Percentiles rank a stretch among this genome's conserved stretches.
Evolutionary conservation across 139 green algal genomes (phyloP).

Genomic region (Asterochloris erici): DNA sequence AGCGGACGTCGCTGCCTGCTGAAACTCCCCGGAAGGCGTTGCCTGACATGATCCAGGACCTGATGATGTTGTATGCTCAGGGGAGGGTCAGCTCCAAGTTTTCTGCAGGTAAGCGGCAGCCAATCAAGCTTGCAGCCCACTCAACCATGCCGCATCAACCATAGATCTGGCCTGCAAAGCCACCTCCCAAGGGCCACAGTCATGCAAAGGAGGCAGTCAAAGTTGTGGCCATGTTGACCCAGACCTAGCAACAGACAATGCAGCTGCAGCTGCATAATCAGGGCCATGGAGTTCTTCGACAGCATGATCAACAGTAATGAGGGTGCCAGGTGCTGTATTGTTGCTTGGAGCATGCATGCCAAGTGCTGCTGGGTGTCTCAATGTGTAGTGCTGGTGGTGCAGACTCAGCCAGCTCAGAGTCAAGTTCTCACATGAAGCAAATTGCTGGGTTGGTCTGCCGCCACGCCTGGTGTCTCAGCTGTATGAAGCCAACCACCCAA

Average conservation of each 20-base stretch:
- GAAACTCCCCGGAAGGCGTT: conserved; percentile 9
- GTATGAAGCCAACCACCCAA: neutral
- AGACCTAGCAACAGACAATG: neutral
- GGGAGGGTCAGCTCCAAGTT: no score
- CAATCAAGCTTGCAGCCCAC: no score
- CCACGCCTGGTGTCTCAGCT: conserved; percentile 23
- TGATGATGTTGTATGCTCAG: no score
- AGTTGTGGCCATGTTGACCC: neutral
- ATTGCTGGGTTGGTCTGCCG: conserved; percentile 50
- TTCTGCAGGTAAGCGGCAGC: no score
- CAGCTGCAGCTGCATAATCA: neutral
- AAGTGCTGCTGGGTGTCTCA: neutral
- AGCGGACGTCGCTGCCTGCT: conserved; percentile 3
- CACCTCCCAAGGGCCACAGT: neutral
- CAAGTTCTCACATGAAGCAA: conserved; percentile 31
- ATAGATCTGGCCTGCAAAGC: no score
- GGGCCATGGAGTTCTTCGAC: conserved; percentile 32
- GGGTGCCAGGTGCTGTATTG: neutral
- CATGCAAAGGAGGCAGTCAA: neutral
- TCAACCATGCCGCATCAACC: no score
- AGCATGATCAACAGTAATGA: conserved; percentile 6
- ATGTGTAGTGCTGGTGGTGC: neutral
- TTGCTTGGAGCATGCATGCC: neutral
- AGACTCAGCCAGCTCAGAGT: conserved; percentile 32
- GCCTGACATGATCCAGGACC: neutral